phyloP scores from a whole-genome alignment of 805 yeast species.

The Metschnikowia similis region DNA sequence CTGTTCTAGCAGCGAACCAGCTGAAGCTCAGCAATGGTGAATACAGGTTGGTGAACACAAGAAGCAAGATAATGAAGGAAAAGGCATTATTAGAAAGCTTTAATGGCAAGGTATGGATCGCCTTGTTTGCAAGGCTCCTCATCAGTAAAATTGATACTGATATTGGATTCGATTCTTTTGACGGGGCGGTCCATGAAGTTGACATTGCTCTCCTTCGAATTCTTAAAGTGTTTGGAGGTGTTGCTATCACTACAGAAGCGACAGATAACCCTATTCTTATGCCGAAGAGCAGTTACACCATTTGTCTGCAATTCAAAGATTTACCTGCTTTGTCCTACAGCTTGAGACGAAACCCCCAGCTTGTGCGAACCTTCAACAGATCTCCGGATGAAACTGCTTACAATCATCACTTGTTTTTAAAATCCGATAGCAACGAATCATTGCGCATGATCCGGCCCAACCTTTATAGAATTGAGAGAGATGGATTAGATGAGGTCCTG shows the following conservation, averaged over 20 bases:
- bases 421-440: constrained; percentile 16
- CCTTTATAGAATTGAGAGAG: constrained; percentile 15
- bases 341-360: constrained; percentile 33
- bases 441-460: constrained; percentile 26
- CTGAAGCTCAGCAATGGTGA: constrained; percentile 16
- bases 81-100: constrained; percentile 26
- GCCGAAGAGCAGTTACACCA: constrained; percentile 15
- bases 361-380: constrained; percentile 36
- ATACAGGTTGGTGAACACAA: constrained; percentile 14
- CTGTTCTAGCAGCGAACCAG: constrained; percentile 14
- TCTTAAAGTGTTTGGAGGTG: constrained; percentile 27
- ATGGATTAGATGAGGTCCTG: constrained; percentile 6
- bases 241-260: constrained; percentile 5
- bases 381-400: constrained; percentile 46
- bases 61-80: constrained; percentile 24
- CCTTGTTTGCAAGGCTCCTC: constrained; percentile 28
- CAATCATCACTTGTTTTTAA: constrained; percentile 31
- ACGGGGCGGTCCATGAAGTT: constrained; percentile 21
- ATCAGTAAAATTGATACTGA: constrained; percentile 32
- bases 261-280: constrained; percentile 21
- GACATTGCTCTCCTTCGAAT: constrained; percentile 27
- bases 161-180: constrained; percentile 31
- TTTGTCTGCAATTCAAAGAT: constrained; percentile 24
- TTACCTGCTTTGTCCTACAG: constrained; percentile 32
- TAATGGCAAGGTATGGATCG: constrained; percentile 29